Conservation (phyloP, 106 monocot species). For the Platanthera guangdongensis region DNA sequence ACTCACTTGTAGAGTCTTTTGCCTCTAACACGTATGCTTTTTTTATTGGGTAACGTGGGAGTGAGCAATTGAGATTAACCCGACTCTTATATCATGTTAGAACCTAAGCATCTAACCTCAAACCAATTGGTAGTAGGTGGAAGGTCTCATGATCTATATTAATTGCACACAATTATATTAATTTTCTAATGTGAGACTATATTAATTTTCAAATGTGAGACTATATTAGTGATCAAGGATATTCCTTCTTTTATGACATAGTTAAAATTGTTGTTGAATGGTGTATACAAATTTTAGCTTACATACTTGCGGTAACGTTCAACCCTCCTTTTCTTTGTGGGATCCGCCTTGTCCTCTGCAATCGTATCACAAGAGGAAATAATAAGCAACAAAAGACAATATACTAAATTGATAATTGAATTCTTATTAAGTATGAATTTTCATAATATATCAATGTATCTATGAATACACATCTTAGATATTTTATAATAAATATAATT, state of each 20-base stretch:
- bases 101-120: no score
- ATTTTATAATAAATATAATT: not conserved
- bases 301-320: conserved; percentile 66
- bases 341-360: conserved; percentile 49
- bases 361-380: conserved; percentile 6
- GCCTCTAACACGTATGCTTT: no score
- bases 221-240: not conserved
- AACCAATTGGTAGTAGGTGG: no score
- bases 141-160: no score
- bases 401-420: not conserved
- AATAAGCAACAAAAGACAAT: not conserved
- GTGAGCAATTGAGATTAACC: no score
- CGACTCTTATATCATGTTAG: no score
- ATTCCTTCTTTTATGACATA: not conserved
- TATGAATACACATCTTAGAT: not conserved
- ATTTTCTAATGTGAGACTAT: not conserved
- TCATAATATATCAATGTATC: not conserved
- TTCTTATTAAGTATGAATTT: not conserved
- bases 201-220: not conserved
- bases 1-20: no score
- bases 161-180: no score
- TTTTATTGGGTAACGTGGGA: no score
- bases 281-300: conserved; percentile 6
- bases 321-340: conserved; percentile 64
- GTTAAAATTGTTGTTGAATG: not conserved